Percentiles rank a stretch among this genome's conserved stretches.
Conservation (phyloP, 1,284 basidiomycete genomes). For the Wolfiporia cocos region DNA sequence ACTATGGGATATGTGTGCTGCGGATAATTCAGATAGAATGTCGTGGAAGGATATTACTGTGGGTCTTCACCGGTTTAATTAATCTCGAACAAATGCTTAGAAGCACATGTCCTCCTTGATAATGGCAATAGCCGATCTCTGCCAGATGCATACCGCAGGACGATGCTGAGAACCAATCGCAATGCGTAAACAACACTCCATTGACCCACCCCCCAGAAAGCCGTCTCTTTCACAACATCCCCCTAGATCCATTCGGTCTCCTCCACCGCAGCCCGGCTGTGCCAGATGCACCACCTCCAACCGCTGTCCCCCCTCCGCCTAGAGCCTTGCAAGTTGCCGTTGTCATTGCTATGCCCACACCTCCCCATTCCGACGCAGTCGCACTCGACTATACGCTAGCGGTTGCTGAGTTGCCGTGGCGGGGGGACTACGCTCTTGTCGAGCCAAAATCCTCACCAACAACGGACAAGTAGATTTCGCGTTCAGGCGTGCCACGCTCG, state of each 20-base stretch:
- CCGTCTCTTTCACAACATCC: neutral
- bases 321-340: constrained; percentile 13
- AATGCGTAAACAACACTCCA: too few relatives aligned
- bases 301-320: too few relatives aligned
- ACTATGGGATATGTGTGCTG: constrained; percentile 16
- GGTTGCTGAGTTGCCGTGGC: neutral
- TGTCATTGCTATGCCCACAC: constrained; percentile 18
- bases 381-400: constrained; percentile 4
- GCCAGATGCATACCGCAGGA: neutral
- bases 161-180: too few relatives aligned
- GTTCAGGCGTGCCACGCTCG: too few relatives aligned
- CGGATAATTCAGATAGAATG: too few relatives aligned
- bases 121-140: neutral
- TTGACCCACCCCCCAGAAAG: neutral
- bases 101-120: too few relatives aligned
- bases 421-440: neutral
- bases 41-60: constrained; percentile 16
- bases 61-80: too few relatives aligned
- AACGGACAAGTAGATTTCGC: too few relatives aligned
- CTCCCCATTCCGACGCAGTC: neutral
- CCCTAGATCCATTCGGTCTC: constrained; percentile 2
- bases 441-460: too few relatives aligned
- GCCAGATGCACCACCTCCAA: too few relatives aligned
- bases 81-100: too few relatives aligned
- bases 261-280: constrained; percentile 2